Base-by-base conservation (phyloP, 2,329 filamentous ascomycete species). In the Juglanconis sp. region DNA sequence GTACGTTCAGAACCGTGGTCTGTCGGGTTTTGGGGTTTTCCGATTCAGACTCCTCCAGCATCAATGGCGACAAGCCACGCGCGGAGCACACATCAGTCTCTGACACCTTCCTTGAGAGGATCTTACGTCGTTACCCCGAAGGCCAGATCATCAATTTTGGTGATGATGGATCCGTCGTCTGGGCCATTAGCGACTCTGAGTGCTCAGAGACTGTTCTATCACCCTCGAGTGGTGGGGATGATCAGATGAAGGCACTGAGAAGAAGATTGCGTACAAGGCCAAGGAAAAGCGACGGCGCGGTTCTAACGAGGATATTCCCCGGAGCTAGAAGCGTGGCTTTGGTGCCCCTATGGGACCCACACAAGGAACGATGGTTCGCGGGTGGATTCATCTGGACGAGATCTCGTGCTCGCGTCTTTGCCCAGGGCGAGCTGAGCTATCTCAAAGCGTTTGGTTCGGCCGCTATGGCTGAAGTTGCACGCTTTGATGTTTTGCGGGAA, bases 391-490 rank as follows among this genome's bases (percentile, higher is more conserved):
- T 60, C 15, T 60, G 51, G 64, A 46, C 49, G 7, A 52, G 30
- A 10, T 46, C 35, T 0, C 32, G 17, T 36, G 50, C 49, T 7
- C 51, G 54, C 1, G 36, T 40, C 1, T 53, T 50, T 32, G 70
- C 71, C n/a, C 66, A 71, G 46, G 72, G 73, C 34, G 79, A 81
- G 50, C 69, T 82, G 3, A 74, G 72, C 13, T 77, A 78, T 46
- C 68, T 82, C 15, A 70, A 72, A 10, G 77, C 77, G 1, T 82
- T 83, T 66, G 76, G 78, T 1, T 80, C 81, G 58, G 79, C 77
- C 1, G 78, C 84, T 38, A 85, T 86, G 81, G 76, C 79, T 0
- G 82, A 86, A 60, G 73, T 86, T 7, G 77, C 78, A 1, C 75
- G 81, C 8, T 65, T 84, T 2, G 69, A 74, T 47, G 68, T 69